phyloP scores from a whole-genome alignment of 2,329 filamentous ascomycete species.

The Colletotrichum tropicale region DNA sequence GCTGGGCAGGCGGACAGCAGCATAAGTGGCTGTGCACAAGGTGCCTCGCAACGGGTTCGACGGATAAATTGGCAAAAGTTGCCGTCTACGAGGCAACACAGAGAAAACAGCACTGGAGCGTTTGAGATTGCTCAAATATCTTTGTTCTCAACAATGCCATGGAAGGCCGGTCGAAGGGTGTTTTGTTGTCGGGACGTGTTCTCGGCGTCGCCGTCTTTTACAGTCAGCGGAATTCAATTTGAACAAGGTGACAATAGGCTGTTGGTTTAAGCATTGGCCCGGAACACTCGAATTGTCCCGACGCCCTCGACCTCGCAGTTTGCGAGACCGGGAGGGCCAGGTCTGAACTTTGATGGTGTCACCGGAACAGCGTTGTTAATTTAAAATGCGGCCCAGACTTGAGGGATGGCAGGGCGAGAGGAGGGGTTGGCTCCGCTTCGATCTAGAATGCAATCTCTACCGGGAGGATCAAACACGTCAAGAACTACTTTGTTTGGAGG shows the following conservation, averaged over 20 bases:
- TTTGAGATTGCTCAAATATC: not conserved
- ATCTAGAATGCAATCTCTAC: not conserved
- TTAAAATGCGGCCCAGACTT: not conserved
- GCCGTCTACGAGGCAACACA: not conserved
- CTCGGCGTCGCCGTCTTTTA: not conserved
- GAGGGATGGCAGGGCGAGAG: not conserved
- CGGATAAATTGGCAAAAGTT: not conserved
- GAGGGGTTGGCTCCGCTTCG: not conserved
- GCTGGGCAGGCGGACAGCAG: not conserved
- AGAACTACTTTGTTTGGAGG: not conserved
- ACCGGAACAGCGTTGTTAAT: not conserved
- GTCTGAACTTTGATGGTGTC: not conserved
- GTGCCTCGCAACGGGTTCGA: not conserved
- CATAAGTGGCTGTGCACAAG: not conserved
- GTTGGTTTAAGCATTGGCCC: not conserved
- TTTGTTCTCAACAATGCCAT: not conserved
- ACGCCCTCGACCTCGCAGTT: not conserved
- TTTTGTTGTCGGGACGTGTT: not conserved
- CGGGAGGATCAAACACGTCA: constrained; percentile 9
- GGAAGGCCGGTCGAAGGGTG: not conserved
- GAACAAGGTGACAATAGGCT: not conserved
- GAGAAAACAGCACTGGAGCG: not conserved
- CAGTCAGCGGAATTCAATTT: not conserved
- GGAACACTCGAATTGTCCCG: not conserved
- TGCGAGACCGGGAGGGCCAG: not conserved